Base-by-base conservation (phyloP, 352 stramenopile genomes). In the Phytophthora agathidicida region DNA sequence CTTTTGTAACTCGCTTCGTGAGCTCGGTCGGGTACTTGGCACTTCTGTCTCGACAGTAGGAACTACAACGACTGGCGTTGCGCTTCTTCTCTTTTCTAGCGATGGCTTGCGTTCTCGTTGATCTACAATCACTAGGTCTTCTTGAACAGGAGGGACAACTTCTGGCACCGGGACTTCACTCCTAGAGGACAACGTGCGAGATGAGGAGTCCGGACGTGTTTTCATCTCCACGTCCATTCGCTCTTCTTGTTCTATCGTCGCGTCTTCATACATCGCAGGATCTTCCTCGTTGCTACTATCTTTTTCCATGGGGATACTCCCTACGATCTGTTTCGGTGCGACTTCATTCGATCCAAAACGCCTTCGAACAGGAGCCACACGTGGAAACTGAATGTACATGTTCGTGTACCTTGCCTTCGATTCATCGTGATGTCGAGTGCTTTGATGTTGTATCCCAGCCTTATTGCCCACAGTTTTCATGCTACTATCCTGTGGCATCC, bases 331-430 rank as follows among this genome's bases (percentile, higher is more conserved):
- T 36, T 19, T 57, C 26, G 37, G 11, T 20, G 20, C 17, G 6
- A 36, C 28, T 47, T 57, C 35, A 33, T 24, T 54, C 11, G 9
- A 27, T 23, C 46, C 53, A 39, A 89, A 24, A 1, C 58, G 62
- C 14, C 61, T 72, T 1, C 62, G 58, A 5, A 70, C 62, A 0
- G 81, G 79, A 9, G 56, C 16, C 1, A 87, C 49, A 16, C 80
- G 55, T 1, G 80, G 81, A 38, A 91, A 91, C 36, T 89, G 81
- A 24, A 91, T 69, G 43, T 87, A 87, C 27, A 77, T 61, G 32
- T 65, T 89, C 7, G 63, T 61, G 20, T 68, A 73, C 3, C 26
- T 32, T 19, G 27, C 16, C 6, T 35, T 20, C 13, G 27, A 19
- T 5, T 42, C 20, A 0, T 19, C 46, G n/a, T 5, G 1, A 27